Evolutionary conservation across 805 yeast genomes (phyloP), one percentile per base, ranked within the genome.

Genomic region (Yamadazyma laniorum): DNA sequence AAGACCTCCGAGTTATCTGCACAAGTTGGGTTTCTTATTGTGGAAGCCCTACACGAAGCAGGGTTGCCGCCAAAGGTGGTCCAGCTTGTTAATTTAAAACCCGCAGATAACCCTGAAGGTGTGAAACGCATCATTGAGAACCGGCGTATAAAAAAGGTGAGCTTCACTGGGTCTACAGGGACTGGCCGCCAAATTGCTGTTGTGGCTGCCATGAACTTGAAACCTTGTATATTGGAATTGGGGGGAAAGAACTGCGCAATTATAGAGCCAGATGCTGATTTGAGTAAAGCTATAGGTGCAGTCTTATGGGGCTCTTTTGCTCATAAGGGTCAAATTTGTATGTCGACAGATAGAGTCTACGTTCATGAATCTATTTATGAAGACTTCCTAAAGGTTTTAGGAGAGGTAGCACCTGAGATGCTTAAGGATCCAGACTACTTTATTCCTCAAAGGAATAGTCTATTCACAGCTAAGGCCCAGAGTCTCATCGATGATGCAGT

Each of bases 311-410:
- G 63, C 18, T 50, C 65, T 7, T 69, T 71, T 72, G 49, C 58
- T 34, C 70, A 72, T 45, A 65, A 61, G 44, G 77, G 76, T 9
- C 77, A 72, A 39, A 61, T 72, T 16, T 73, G 78, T 48, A 72
- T 72, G 76, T 58, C 67, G 36, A 61, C 71, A 1, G 76, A 72
- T 34, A 48, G 52, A 6, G 51, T 67, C 1, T 68, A 43, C 35
- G 51, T 72, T 23, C 63, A 68, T 28, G 68, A 63, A 29, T 19
- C 44, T 0, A 49, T 63, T 1, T 69, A 66, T 37, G 61, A 62
- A 4, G 49, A 59, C 26, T 55, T 61, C 19, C 34, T 55, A 14
- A 43, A 32, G 2, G 32, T 41, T 8, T 18, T 70, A 22, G 31
- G 34, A 12, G 40, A 16, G 3, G 41, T 40, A 12, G 63, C 58